Evolutionary conservation across 164 flowering plant species (phyloP), one percentile per base, ranked within the genome.

Genomic region (Stephania yunnanensis): DNA sequence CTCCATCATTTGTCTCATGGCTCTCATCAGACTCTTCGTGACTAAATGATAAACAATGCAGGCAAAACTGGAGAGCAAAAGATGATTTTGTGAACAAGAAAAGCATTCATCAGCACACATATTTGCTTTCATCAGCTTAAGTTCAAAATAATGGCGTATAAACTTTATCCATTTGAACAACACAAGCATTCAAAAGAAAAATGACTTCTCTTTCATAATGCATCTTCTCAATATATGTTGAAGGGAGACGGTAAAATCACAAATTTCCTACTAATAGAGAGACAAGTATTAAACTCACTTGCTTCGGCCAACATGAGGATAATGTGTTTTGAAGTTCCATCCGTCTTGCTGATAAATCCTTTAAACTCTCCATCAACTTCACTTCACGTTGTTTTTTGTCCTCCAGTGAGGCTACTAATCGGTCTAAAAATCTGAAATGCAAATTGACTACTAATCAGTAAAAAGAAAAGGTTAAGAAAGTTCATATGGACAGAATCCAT

Each of bases 241-340:
- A 58, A 1, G 64, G 17, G 64, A 58, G 64, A 58, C 9, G 6
- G 15, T n/a, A 58, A 19, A 58, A 58, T 6, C n/a, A 58, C 64
- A 58, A 58, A 6, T n/a, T 58, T 58, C 20, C 4, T 15, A 5
- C 19, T 12, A 20, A 12, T 1, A 67, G 73, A 12, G 17, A 69
- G 17, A 30, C 58, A 22, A 15, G 75, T 19, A 53, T 19, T 55
- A 29, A 77, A 82, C 87, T 85, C 73, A 93, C 98, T 77, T 95
- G 98, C 78, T 89, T 95, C 6, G 99, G 97, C 98, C 98, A 93
- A 22, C 89, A 89, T 6, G 97, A 95, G 74, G 97, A 87, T 76
- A 95, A 74, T 0, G 90, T 83, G 82, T 93, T 95, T 42, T 95
- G 97, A 72, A 95, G 91, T 82, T 93, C 95, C 97, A 95, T 88